Percentiles rank a stretch among this genome's conserved stretches.
These are phyloP conservation scores for Yamadazyma sp. DNA, from an alignment of 805 yeast species.

Conservation along the genomic window DNA sequence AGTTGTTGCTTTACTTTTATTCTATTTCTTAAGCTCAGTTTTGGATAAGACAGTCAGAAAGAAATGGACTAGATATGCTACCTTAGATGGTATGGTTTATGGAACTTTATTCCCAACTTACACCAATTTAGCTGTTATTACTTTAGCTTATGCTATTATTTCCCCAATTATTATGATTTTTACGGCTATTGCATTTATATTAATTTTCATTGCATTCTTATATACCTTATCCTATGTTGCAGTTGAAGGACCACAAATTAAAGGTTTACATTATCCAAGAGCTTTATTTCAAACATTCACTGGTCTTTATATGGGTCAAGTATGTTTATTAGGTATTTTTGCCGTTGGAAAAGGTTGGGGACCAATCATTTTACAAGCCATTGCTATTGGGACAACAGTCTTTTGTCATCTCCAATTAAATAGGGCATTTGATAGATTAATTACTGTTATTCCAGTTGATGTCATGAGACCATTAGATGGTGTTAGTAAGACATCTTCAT, in stretches of 20 bases:
- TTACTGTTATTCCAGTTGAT: conserved; percentile 61
- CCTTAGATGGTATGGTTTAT: conserved; percentile 56
- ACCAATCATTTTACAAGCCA: conserved; percentile 72
- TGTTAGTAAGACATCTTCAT: conserved; percentile 59
- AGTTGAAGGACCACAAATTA: conserved; percentile 63
- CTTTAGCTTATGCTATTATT: conserved; percentile 65
- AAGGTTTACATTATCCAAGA: conserved; percentile 84
- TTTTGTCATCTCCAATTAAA: conserved; percentile 66
- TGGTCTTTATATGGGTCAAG: conserved; percentile 85
- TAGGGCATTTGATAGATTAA: conserved; percentile 61
- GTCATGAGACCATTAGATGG: conserved; percentile 80
- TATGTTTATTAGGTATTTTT: conserved; percentile 82
- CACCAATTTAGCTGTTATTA: conserved; percentile 66
- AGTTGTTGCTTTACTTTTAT: conserved; percentile 54
- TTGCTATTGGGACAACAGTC: conserved; percentile 61
- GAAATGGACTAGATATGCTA: conserved; percentile 58
- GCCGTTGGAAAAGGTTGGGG: conserved; percentile 96
- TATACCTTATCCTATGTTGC: conserved; percentile 75
- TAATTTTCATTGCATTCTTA: conserved; percentile 73
- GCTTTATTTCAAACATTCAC: conserved; percentile 86
- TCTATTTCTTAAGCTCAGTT: conserved; percentile 53
- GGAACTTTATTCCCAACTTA: conserved; percentile 79
- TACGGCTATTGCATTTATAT: conserved; percentile 63
- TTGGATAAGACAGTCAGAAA: conserved; percentile 67
- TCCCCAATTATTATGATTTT: conserved; percentile 83